A percentile compares a stretch with the other conserved stretches of the same genome.
Evolutionary conservation across 495 filamentous ascomycete genomes (phyloP).

Genomic region (Penicillium samsonianum): DNA sequence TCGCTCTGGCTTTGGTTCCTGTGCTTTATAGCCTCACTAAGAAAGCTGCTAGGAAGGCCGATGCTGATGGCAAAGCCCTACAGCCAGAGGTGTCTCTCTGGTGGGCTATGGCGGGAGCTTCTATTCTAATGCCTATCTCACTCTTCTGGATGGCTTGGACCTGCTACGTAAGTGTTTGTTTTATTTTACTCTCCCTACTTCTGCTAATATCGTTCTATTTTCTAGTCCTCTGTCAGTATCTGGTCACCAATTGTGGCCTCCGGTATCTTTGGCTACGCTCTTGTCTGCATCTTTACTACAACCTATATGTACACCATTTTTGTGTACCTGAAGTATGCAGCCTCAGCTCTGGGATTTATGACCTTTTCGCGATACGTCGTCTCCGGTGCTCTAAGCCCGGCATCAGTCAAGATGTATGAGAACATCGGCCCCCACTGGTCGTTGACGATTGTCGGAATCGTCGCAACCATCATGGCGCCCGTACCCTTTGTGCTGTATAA

Average conservation of each 20-base stretch:
- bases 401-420: slow-evolving; percentile 44
- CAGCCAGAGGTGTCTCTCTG: slow-evolving; percentile 11
- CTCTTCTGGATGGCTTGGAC: slow-evolving; percentile 63
- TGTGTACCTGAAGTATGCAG: slow-evolving; percentile 38
- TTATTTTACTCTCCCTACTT: neutral
- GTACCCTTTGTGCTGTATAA: slow-evolving; percentile 47
- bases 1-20: neutral
- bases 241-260: slow-evolving; percentile 49
- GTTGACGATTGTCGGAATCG: slow-evolving; percentile 45
- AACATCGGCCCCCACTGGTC: slow-evolving; percentile 52
- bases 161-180: slow-evolving; percentile 27
- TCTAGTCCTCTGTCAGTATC: slow-evolving; percentile 38
- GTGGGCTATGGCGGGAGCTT: slow-evolving; percentile 13
- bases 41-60: slow-evolving; percentile 1
- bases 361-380: slow-evolving; percentile 48
- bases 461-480: slow-evolving; percentile 45
- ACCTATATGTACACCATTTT: slow-evolving; percentile 53
- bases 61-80: neutral
- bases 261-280: slow-evolving; percentile 50
- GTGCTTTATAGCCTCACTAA: neutral
- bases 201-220: neutral
- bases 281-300: slow-evolving; percentile 46
- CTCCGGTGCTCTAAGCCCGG: slow-evolving; percentile 44
- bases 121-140: slow-evolving; percentile 36
- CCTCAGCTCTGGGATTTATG: slow-evolving; percentile 41